phyloP scores from a whole-genome alignment of 2,329 filamentous ascomycete genomes.

The Arthrobotrys conoides region DNA sequence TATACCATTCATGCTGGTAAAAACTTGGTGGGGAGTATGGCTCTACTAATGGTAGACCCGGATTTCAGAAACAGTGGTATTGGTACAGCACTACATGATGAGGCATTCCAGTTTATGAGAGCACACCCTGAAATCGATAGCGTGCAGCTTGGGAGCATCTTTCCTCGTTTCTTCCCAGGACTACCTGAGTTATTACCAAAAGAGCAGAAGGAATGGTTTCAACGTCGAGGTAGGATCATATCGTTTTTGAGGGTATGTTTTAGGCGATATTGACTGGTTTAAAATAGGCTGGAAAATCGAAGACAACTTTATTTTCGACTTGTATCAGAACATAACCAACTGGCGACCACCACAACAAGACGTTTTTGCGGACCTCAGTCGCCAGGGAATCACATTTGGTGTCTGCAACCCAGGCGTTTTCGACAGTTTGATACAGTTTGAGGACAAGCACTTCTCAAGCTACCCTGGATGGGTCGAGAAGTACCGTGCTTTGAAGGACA shows the following conservation, averaged over 20 bases:
- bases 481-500: constrained; percentile 63
- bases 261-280: not conserved
- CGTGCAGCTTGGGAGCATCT: constrained; percentile 64
- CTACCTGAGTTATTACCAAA: constrained; percentile 63
- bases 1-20: constrained; percentile 64
- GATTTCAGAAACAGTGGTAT: constrained; percentile 63
- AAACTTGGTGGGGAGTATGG: constrained; percentile 64
- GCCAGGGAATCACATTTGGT: constrained; percentile 63
- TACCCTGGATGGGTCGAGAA: constrained; percentile 65
- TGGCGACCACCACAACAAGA: constrained; percentile 60
- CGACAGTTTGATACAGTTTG: constrained; percentile 63
- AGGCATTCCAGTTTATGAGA: constrained; percentile 64
- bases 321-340: constrained; percentile 63
- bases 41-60: constrained; percentile 64
- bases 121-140: constrained; percentile 62
- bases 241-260: not conserved
- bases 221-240: constrained; percentile 60
- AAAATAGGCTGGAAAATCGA: constrained; percentile 62
- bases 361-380: constrained; percentile 61
- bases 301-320: constrained; percentile 63
- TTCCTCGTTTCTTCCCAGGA: constrained; percentile 65
- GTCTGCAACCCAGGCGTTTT: constrained; percentile 63
- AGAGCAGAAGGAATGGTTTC: constrained; percentile 64
- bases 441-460: constrained; percentile 63
- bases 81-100: constrained; percentile 64